Evolutionary conservation across 202 grass and related monocot genomes (phyloP), one percentile per base, ranked within the genome.

Genomic region (Carex arenaria): DNA sequence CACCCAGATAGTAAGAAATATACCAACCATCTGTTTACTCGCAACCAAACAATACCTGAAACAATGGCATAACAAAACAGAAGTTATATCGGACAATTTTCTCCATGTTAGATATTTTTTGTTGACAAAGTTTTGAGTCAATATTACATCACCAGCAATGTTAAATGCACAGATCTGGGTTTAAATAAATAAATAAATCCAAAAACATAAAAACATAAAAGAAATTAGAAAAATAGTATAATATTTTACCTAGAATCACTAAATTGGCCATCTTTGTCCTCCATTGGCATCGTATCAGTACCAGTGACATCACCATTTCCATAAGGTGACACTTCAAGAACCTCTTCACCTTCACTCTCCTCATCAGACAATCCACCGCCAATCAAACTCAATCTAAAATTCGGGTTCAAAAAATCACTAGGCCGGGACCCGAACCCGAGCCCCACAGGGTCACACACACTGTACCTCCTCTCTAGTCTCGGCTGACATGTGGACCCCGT

Each of bases 21-120:
- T 91, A 23, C 96, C 96, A 20, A 99, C 96, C 96, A 99, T 99
- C 85, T 99, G 91, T 70, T 99, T 99, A 83, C 91, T 96, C 57
- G 96, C 96, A 61, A 99, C 91, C 80, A 99, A 95, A 88, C 88
- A 96, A 77, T 99, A 99, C 88, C 95, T 98, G 83, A 20, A 15
- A 76, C 14, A 63, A 77, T 77, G 32, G 67, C 4, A 82, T 13
- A 30, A 40, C 83, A 85, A 80, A 68, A 85, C 22, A 63, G 26
- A 71, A 68, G 52, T 7, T 61, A 52, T 52, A 52, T 78, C 18
- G 60, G 52, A 83, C 67, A 85, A 69, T 60, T 56, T 80, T 18
- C 4, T 4, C 15, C 26, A 56, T 57, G 56, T 23, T 51, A 19
- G 28, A 78, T 7, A 60, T 36, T 32, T 59, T 51, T 82, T 71